phyloP scores from a whole-genome alignment of 164 flowering plant genomes.

The Litsea cubeba region DNA sequence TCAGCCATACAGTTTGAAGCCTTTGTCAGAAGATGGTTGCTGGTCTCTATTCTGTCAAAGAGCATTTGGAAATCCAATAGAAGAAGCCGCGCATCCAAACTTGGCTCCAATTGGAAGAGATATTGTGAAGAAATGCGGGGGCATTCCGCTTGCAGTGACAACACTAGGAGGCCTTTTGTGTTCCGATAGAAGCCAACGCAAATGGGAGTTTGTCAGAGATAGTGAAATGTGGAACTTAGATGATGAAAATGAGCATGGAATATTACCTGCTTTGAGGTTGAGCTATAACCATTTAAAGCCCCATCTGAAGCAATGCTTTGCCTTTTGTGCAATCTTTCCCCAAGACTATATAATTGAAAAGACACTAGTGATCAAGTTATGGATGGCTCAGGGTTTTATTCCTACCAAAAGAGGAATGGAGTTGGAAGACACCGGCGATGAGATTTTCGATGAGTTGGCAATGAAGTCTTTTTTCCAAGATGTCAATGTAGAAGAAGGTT shows the following conservation, averaged over 20 bases:
- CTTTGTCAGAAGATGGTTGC: conserved; percentile 2
- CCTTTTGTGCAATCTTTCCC: conserved; percentile 4
- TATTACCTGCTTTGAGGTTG: not conserved
- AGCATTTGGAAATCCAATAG: not conserved
- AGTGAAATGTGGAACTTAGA: not conserved
- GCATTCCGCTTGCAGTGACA: conserved; percentile 4
- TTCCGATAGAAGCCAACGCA: not conserved
- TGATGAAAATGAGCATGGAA: too few species aligned
- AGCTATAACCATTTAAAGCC: conserved; percentile 9
- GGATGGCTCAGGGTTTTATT: conserved; percentile 11
- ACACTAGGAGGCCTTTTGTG: conserved; percentile 2
- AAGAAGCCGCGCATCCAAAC: not conserved
- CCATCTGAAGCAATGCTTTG: conserved; percentile 5
- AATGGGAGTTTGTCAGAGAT: conserved; percentile 1
- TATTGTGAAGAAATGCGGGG: conserved; percentile 7
- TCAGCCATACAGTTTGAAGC: not conserved
- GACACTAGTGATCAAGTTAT: not conserved
- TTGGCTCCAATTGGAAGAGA: not conserved
- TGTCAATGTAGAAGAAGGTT: not conserved
- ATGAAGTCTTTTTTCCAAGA: not conserved
- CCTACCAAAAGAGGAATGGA: not conserved
- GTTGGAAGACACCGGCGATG: not conserved
- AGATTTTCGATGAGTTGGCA: not conserved
- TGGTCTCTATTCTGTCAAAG: conserved; percentile 2
- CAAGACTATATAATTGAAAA: not conserved